Evolutionary conservation across 345 rosid genomes (phyloP).

Genomic region (Aquilaria malaccensis): DNA sequence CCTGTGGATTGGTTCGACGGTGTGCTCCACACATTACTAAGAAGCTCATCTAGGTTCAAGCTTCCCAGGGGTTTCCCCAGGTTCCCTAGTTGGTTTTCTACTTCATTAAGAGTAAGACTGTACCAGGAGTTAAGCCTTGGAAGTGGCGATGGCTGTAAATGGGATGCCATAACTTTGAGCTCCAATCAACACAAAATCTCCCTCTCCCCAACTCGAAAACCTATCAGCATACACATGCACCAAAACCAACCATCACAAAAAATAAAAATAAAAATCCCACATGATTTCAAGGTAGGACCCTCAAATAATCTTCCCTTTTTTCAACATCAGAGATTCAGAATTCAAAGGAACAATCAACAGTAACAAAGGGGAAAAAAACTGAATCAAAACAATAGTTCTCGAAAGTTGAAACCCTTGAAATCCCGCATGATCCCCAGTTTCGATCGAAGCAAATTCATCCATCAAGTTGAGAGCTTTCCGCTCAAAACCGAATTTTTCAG

Average conservation of each 20-base stretch:
- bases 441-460: too few species aligned
- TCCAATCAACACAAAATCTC: slow-evolving; percentile 34
- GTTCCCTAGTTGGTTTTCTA: slow-evolving; percentile 33
- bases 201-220: slow-evolving; percentile 4
- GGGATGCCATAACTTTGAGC: slow-evolving; percentile 36
- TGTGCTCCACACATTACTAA: slow-evolving; percentile 34
- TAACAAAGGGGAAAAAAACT: too few species aligned
- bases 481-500: too few species aligned
- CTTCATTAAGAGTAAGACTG: slow-evolving; percentile 39
- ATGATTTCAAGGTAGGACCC: too few species aligned
- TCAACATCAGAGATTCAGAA: too few species aligned
- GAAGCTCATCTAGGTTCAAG: slow-evolving; percentile 58
- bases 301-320: too few species aligned
- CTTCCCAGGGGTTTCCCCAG: slow-evolving; percentile 45
- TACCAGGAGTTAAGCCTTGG: slow-evolving; percentile 41
- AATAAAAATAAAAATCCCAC: not conserved
- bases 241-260: not conserved
- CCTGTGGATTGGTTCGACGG: slow-evolving; percentile 27
- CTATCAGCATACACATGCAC: not conserved
- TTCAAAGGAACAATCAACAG: too few species aligned
- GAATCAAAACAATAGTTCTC: too few species aligned
- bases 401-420: too few species aligned
- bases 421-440: too few species aligned
- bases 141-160: slow-evolving; percentile 26
- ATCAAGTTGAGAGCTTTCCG: too few species aligned